These are phyloP conservation scores for Stemphylium lycopersici DNA, from an alignment of 2,329 filamentous ascomycete genomes.

Conservation along the genomic window DNA sequence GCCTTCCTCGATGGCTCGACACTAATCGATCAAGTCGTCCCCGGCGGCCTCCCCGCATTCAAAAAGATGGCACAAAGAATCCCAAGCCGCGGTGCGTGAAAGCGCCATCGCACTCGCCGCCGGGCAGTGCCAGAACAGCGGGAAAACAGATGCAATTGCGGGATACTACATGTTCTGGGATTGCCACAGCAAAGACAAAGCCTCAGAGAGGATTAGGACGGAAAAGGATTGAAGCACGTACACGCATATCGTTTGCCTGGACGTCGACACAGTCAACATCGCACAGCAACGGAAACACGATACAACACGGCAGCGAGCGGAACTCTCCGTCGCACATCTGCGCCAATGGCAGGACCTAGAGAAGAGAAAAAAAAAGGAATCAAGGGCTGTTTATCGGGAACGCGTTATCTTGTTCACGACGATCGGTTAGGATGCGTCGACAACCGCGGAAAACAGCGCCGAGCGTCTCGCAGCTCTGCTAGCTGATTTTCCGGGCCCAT, in stretches of 20 bases:
- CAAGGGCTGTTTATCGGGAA: conserved; percentile 1
- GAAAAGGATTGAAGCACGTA: conserved; percentile 54
- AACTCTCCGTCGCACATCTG: background rate
- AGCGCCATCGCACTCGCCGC: conserved; percentile 56
- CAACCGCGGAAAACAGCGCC: background rate
- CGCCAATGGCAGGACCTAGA: conserved; percentile 5
- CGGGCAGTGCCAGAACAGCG: conserved; percentile 42
- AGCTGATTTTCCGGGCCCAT: conserved; percentile 50
- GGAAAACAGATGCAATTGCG: conserved; percentile 56
- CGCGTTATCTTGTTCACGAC: conserved; percentile 57
- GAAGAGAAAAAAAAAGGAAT: background rate
- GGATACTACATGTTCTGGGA: conserved; percentile 65
- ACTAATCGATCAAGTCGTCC: conserved; percentile 52
- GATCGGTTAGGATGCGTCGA: background rate
- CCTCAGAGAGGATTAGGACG: conserved; percentile 48
- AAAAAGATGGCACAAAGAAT: conserved; percentile 23
- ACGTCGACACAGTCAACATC: conserved; percentile 49
- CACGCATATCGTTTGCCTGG: conserved; percentile 65
- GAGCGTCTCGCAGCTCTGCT: conserved; percentile 35
- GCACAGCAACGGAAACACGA: conserved; percentile 48
- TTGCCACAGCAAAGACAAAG: conserved; percentile 1
- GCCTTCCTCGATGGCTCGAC: conserved; percentile 61
- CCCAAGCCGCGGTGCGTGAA: background rate
- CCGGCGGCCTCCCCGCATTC: conserved; percentile 59
- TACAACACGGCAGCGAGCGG: conserved; percentile 25